These are phyloP conservation scores for Scopulariopsis brevicaulis DNA, from an alignment of 2,329 filamentous ascomycete species.

Conservation along the genomic window DNA sequence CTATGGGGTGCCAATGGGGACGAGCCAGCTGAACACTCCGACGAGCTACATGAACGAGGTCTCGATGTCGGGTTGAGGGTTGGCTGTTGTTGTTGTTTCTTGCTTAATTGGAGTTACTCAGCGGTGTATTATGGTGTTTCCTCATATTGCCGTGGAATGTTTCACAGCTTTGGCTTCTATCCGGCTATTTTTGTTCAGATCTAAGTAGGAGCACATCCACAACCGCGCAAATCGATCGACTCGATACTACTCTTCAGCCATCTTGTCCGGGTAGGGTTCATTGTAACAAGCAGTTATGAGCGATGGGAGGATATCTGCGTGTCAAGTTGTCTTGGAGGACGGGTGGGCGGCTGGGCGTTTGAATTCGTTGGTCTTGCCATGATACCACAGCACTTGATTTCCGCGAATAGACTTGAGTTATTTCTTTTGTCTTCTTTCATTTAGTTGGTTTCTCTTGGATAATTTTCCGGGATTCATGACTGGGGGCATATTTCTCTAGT, in stretches of 20 bases:
- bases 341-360: background rate
- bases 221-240: too few relatives aligned
- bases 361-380: background rate
- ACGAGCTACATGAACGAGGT: background rate
- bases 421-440: background rate
- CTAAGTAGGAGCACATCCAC: too few relatives aligned
- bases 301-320: background rate
- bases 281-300: background rate
- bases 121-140: background rate
- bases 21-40: background rate
- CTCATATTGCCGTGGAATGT: background rate
- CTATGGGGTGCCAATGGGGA: background rate
- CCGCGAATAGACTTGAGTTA: background rate
- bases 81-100: background rate
- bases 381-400: background rate
- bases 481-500: background rate
- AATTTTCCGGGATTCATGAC: background rate
- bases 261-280: too few relatives aligned
- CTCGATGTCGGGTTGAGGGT: slow-evolving; percentile 3
- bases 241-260: too few relatives aligned
- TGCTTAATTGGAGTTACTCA: background rate
- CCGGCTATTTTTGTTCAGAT: too few relatives aligned
- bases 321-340: background rate
- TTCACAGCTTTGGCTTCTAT: too few relatives aligned
- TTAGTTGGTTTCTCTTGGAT: background rate